Evolutionary conservation across 2,329 filamentous ascomycete species (phyloP).

Genomic region (Colletotrichum simmondsii): DNA sequence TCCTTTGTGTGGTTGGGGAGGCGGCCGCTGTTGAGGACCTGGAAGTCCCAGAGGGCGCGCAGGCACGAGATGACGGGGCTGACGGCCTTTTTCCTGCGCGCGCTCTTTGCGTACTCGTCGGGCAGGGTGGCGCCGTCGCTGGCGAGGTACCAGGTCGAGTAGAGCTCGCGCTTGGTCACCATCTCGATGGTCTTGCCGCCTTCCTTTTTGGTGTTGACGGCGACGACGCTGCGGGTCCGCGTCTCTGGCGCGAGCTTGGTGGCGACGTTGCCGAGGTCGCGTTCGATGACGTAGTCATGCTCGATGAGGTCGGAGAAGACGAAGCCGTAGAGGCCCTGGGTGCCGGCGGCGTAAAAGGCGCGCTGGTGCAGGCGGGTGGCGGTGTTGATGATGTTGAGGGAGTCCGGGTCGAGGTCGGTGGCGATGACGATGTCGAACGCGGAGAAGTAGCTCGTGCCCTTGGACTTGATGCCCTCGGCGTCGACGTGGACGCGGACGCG

Average conservation of each 20-base stretch:
- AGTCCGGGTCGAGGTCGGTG: constrained; percentile 83
- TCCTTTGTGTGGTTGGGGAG: constrained; percentile 66
- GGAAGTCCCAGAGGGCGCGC: constrained; percentile 90
- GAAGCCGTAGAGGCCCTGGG: constrained; percentile 93
- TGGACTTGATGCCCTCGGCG: constrained; percentile 72
- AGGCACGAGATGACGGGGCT: constrained; percentile 86
- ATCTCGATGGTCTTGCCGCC: constrained; percentile 80
- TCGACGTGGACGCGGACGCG: constrained; percentile 83
- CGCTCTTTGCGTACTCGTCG: constrained; percentile 72
- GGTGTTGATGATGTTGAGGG: constrained; percentile 84
- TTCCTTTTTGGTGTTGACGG: constrained; percentile 76
- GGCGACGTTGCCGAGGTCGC: constrained; percentile 80
- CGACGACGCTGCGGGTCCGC: constrained; percentile 79
- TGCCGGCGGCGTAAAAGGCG: constrained; percentile 89
- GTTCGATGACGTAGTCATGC: constrained; percentile 90
- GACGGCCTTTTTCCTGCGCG: constrained; percentile 78
- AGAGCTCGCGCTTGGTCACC: constrained; percentile 91
- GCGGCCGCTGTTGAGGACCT: constrained; percentile 65
- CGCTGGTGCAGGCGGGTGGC: constrained; percentile 81
- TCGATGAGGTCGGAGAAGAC: constrained; percentile 93
- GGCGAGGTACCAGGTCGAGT: constrained; percentile 88
- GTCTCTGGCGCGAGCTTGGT: constrained; percentile 74
- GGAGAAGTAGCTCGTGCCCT: constrained; percentile 79
- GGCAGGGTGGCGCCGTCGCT: constrained; percentile 79
- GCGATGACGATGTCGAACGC: constrained; percentile 89